A percentile compares a stretch with the other conserved stretches of the same genome.
Evolutionary conservation across 257 asterid species (phyloP).

Genomic region (Datura wrightii): DNA sequence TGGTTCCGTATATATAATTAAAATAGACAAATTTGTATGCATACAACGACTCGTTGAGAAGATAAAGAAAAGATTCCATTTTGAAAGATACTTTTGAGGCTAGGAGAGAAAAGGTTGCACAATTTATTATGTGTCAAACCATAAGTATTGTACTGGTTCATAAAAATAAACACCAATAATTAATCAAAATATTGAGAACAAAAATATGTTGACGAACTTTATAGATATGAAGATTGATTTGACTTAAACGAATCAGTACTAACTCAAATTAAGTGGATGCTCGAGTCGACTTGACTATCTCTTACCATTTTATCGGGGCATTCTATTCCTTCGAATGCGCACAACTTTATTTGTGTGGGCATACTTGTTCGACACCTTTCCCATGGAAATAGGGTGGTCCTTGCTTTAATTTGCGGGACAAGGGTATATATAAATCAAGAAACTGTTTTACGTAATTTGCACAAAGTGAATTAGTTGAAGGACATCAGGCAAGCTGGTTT

Average conservation of each 20-base stretch:
- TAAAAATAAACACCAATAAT: not conserved
- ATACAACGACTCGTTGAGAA: not conserved
- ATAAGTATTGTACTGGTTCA: not conserved
- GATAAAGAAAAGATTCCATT: not conserved
- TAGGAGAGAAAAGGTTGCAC: not conserved
- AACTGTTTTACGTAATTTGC: not conserved
- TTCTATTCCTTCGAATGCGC: not conserved
- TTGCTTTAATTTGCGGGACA: slow-evolving; percentile 11
- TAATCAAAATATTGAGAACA: not conserved
- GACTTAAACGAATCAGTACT: not conserved
- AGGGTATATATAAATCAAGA: not conserved
- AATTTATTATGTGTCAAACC: not conserved
- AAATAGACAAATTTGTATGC: not conserved
- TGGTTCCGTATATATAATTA: no score
- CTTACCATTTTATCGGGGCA: not conserved
- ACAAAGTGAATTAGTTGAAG: not conserved
- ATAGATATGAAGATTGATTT: not conserved
- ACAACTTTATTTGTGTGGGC: not conserved
- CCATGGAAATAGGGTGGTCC: not conserved
- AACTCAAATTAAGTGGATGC: not conserved
- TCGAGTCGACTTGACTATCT: not conserved
- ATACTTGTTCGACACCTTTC: no score
- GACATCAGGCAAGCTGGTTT: not conserved
- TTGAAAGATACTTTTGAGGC: not conserved
- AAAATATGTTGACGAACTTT: not conserved